phyloP scores from a whole-genome alignment of 2,329 filamentous ascomycete species.

The Trichophyton schoenleinii region DNA sequence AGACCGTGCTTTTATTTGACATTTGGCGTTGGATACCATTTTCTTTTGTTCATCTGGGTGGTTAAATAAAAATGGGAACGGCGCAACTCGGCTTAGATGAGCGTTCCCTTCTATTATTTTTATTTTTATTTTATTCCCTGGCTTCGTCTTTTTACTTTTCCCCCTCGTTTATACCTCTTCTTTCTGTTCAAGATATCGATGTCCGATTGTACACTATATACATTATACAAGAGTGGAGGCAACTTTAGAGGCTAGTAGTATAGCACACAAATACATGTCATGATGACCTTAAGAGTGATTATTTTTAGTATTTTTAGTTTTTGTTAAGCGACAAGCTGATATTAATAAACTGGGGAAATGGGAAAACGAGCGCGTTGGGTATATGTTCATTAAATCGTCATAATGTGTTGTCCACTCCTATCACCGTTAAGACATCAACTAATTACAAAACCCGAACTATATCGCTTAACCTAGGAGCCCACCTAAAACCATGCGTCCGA shows the following conservation, averaged over 20 bases:
- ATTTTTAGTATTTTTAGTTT: too few species aligned
- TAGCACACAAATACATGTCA: not conserved
- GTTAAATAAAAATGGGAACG: constrained; percentile 1
- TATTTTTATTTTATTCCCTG: too few species aligned
- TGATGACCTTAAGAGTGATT: not conserved
- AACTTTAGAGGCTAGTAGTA: not conserved
- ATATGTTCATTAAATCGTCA: not conserved
- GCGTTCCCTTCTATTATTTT: not conserved
- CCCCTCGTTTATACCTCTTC: not conserved
- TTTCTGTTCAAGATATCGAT: not conserved
- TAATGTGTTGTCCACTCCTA: not conserved
- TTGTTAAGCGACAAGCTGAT: too few species aligned
- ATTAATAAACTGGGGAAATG: too few species aligned
- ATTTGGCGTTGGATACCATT: constrained; percentile 3
- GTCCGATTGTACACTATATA: constrained; percentile 2
- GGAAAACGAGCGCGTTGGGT: too few species aligned
- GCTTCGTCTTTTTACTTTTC: too few species aligned
- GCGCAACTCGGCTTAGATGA: not conserved
- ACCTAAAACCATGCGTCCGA: constrained; percentile 79
- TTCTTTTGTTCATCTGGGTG: not conserved
- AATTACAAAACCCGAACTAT: not conserved
- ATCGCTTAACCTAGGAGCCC: constrained; percentile 53
- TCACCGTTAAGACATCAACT: not conserved
- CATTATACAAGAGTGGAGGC: not conserved
- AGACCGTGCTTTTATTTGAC: not conserved